Percentiles rank a stretch among this genome's conserved stretches.
phyloP scores from a whole-genome alignment of 495 filamentous ascomycete genomes.

The Entonaema liquescens region DNA sequence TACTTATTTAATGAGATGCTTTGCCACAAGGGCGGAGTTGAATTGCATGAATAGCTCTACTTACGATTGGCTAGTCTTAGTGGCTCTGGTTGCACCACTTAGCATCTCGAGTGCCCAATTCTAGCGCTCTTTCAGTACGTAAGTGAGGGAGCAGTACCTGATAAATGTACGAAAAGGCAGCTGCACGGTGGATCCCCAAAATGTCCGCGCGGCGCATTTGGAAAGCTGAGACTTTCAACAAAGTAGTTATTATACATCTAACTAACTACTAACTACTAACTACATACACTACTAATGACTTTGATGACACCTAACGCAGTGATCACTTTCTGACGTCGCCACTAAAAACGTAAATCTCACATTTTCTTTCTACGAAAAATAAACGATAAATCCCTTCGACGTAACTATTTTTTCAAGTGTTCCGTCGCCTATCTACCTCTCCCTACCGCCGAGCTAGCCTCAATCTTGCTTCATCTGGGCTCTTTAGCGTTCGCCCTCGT shows the following conservation, averaged over 20 bases:
- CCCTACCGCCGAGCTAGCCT: not conserved
- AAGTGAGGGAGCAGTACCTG: not conserved
- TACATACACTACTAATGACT: not conserved
- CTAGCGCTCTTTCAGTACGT: not conserved
- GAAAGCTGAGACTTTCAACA: constrained; percentile 38
- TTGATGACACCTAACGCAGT: constrained; percentile 31
- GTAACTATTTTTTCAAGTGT: not conserved
- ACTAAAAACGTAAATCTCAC: constrained; percentile 4
- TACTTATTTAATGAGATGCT: not conserved
- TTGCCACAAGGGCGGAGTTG: not conserved
- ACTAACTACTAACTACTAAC: no score
- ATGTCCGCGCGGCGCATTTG: constrained; percentile 34
- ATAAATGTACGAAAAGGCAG: constrained; percentile 7
- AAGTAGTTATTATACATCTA: constrained; percentile 10
- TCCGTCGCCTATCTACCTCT: constrained; percentile 2
- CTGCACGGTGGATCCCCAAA: constrained; percentile 13
- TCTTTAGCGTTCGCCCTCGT: constrained; percentile 1
- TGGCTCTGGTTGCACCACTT: not conserved
- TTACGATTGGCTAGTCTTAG: not conserved
- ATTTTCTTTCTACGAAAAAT: constrained; percentile 8
- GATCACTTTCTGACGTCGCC: constrained; percentile 9
- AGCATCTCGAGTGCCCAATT: not conserved
- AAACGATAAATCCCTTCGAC: constrained; percentile 4
- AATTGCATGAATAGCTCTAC: not conserved
- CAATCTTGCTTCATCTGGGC: constrained; percentile 4